Evolutionary conservation across 1,284 basidiomycete genomes (phyloP).

Genomic region (Trichosporon ovoides): DNA sequence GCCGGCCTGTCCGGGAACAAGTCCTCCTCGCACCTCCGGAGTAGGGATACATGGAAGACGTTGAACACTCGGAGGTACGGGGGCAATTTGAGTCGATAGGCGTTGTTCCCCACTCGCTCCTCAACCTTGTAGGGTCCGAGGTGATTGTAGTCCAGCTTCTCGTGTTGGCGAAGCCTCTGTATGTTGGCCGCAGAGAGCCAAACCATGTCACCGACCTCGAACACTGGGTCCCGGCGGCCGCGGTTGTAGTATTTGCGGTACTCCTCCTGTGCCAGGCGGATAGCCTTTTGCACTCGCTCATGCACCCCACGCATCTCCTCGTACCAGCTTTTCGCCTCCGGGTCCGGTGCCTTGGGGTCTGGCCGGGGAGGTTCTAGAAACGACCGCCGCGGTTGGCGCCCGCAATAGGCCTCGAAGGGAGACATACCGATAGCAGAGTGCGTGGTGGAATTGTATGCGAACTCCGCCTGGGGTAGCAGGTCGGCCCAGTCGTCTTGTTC

Average conservation of each 20-base stretch:
- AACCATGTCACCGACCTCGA: background rate
- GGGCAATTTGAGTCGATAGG: conserved; percentile 9
- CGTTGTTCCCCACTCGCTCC: conserved; percentile 3
- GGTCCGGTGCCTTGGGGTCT: background rate
- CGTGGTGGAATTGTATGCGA: conserved; percentile 52
- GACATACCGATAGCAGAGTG: conserved; percentile 41
- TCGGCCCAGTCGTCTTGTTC: conserved; percentile 52
- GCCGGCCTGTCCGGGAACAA: too few relatives aligned
- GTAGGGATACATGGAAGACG: too few relatives aligned
- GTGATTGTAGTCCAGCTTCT: conserved; percentile 9
- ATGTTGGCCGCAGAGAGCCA: background rate
- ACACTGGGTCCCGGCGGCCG: background rate
- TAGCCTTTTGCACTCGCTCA: background rate
- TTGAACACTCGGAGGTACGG: background rate
- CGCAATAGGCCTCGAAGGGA: conserved; percentile 50
- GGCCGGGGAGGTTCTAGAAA: too few relatives aligned
- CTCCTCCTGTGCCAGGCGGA: background rate
- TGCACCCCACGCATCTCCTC: background rate
- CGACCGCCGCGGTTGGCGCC: conserved; percentile 45
- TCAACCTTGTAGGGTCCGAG: conserved; percentile 3
- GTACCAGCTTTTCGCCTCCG: background rate
- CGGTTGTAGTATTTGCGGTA: background rate
- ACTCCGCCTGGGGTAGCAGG: conserved; percentile 37
- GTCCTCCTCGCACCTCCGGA: too few relatives aligned
- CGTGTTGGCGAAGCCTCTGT: background rate